phyloP scores from a whole-genome alignment of 1,284 basidiomycete species.

The Flammula alnicola region DNA sequence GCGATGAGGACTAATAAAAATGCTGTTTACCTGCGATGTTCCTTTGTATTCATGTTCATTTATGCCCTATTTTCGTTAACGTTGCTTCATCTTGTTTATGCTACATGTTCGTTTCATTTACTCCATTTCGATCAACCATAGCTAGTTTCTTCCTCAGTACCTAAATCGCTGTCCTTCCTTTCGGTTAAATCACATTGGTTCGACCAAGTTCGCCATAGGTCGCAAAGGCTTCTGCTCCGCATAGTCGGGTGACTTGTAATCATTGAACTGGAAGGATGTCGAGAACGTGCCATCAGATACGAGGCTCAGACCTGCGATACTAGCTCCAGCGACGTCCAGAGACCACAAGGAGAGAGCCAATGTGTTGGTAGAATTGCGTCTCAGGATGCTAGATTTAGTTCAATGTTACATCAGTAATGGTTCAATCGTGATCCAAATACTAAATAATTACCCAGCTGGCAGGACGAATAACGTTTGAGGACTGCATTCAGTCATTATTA shows the following conservation, averaged over 20 bases:
- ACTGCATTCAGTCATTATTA: slow-evolving; percentile 25
- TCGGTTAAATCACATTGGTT: slow-evolving; percentile 33
- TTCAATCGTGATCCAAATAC: background rate
- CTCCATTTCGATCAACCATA: background rate
- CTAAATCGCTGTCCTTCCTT: background rate
- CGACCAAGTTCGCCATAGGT: slow-evolving; percentile 24
- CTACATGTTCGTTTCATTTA: background rate
- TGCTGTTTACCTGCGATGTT: background rate
- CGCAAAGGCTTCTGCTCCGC: slow-evolving; percentile 31
- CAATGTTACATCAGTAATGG: background rate
- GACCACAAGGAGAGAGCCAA: slow-evolving; percentile 53
- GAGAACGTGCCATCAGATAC: slow-evolving; percentile 47
- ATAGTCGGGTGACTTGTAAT: slow-evolving; percentile 44
- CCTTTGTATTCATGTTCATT: background rate
- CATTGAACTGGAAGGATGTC: slow-evolving; percentile 40
- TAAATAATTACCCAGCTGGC: slow-evolving; percentile 45
- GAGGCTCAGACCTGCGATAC: slow-evolving; percentile 43
- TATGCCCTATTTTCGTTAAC: background rate
- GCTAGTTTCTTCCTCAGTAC: background rate
- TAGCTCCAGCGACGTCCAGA: slow-evolving; percentile 45
- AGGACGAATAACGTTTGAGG: slow-evolving; percentile 54
- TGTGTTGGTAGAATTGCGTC: slow-evolving; percentile 45
- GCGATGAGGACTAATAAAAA: slow-evolving; percentile 39
- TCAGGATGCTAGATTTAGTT: slow-evolving; percentile 40
- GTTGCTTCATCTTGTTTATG: background rate